Conservation (phyloP, 23 red algal genomes). For the Chondrus crispus region DNA sequence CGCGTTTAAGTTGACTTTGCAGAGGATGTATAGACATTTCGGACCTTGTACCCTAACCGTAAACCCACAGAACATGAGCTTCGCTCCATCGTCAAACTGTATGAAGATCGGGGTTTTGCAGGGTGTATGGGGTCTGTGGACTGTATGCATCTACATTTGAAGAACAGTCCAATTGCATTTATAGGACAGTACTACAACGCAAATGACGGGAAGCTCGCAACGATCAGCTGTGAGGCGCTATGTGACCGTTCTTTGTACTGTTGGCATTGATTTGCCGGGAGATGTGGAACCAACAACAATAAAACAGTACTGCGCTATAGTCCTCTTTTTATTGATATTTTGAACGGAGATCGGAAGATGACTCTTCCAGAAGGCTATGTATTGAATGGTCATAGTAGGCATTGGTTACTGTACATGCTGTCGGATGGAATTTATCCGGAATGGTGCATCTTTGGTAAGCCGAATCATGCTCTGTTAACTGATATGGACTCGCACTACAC, state of each 20-base stretch:
- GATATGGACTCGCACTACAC: background rate
- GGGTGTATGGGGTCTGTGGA: slow-evolving; percentile 16
- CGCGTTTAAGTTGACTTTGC: background rate
- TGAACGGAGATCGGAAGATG: background rate
- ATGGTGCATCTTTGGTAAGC: background rate
- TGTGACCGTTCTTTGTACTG: slow-evolving; percentile 21
- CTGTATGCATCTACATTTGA: slow-evolving; percentile 36
- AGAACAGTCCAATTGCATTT: background rate
- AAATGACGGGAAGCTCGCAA: slow-evolving; percentile 37
- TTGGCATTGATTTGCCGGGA: slow-evolving; percentile 44
- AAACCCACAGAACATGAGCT: slow-evolving; percentile 7
- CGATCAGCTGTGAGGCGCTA: background rate
- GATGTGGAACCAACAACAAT: slow-evolving; percentile 35
- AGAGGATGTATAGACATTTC: background rate
- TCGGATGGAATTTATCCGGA: background rate
- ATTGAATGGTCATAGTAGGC: background rate
- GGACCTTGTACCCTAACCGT: slow-evolving; percentile 3
- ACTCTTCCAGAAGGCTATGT: background rate
- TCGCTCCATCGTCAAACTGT: background rate
- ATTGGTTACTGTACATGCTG: background rate
- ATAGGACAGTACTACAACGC: slow-evolving; percentile 31
- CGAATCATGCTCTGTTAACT: background rate
- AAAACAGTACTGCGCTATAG: slow-evolving; percentile 3
- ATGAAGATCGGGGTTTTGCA: background rate
- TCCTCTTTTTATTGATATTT: slow-evolving; percentile 11